phyloP scores from a whole-genome alignment of 2,329 filamentous ascomycete species.

The Xylaria sp. region DNA sequence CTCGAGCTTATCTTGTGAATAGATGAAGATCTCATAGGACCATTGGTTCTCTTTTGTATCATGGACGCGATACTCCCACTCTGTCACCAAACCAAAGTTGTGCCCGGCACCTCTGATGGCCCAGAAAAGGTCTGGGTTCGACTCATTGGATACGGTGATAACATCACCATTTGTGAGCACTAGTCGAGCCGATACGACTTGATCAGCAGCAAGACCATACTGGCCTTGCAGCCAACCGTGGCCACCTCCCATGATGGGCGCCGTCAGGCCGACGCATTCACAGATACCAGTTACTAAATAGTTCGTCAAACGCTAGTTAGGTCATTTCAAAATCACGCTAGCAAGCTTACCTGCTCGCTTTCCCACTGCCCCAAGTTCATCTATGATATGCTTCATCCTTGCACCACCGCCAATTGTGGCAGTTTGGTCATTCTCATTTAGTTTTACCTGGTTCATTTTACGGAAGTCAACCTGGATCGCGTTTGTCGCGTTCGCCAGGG shows the following conservation, averaged over 20 bases:
- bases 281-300: conserved; percentile 60
- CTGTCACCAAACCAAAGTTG: conserved; percentile 41
- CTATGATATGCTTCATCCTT: conserved; percentile 45
- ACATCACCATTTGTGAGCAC: conserved; percentile 37
- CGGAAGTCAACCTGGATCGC: conserved; percentile 46
- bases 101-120: conserved; percentile 41
- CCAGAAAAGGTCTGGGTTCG: conserved; percentile 48
- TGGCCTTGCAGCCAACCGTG: conserved; percentile 48
- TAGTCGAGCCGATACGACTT: conserved; percentile 38
- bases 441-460: conserved; percentile 43
- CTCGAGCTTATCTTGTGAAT: conserved; percentile 38
- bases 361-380: conserved; percentile 44
- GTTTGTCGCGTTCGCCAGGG: conserved; percentile 35
- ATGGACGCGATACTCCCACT: conserved; percentile 38
- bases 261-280: conserved; percentile 62
- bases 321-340: not conserved
- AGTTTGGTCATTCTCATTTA: conserved; percentile 46
- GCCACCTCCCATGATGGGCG: conserved; percentile 59
- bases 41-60: conserved; percentile 17
- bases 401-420: conserved; percentile 51
- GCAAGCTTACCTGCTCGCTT: conserved; percentile 46
- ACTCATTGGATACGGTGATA: conserved; percentile 39
- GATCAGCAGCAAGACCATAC: conserved; percentile 40
- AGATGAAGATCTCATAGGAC: conserved; percentile 43
- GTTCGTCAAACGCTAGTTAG: conserved; percentile 18